These are phyloP conservation scores for Orbilia oligospora DNA, from an alignment of 2,329 filamentous ascomycete genomes.

Conservation along the genomic window DNA sequence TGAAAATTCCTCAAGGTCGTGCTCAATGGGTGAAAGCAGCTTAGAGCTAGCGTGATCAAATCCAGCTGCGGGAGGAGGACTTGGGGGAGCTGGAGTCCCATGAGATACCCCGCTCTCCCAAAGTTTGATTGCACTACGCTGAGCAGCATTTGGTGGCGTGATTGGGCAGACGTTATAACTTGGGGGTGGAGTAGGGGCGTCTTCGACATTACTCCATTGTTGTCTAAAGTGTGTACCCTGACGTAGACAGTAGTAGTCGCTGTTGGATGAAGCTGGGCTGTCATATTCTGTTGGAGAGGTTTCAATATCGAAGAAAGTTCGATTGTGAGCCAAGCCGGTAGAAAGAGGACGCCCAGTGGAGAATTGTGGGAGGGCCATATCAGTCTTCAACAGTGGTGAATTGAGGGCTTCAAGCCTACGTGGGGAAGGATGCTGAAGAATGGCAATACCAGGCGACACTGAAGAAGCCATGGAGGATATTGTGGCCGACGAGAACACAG, in stretches of 20 bases:
- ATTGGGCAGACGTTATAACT: conserved; percentile 37
- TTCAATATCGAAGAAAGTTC: conserved; percentile 50
- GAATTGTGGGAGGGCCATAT: conserved; percentile 31
- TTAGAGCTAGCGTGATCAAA: conserved; percentile 36
- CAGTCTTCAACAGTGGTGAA: conserved; percentile 53
- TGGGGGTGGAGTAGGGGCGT: conserved; percentile 56
- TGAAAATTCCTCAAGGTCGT: conserved; percentile 56
- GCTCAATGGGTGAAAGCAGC: conserved; percentile 38
- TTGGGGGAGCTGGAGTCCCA: conserved; percentile 53
- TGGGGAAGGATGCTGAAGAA: conserved; percentile 56
- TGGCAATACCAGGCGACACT: conserved; percentile 40
- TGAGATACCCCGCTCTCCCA: conserved; percentile 53
- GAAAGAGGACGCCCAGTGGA: conserved; percentile 12
- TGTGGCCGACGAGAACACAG: conserved; percentile 58
- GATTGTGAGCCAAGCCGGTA: conserved; percentile 9
- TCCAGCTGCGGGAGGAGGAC: conserved; percentile 14
- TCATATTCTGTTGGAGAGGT: conserved; percentile 36
- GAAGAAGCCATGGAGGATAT: conserved; percentile 60
- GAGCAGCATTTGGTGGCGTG: conserved; percentile 39
- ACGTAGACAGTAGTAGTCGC: conserved; percentile 55
- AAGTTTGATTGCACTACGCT: conserved; percentile 48
- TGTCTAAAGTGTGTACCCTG: conserved; percentile 40
- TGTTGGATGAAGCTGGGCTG: conserved; percentile 48
- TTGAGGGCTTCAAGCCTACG: conserved; percentile 55
- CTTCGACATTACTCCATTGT: conserved; percentile 39